Conservation (phyloP, 106 monocot species). For the Cymbidium sinense region DNA sequence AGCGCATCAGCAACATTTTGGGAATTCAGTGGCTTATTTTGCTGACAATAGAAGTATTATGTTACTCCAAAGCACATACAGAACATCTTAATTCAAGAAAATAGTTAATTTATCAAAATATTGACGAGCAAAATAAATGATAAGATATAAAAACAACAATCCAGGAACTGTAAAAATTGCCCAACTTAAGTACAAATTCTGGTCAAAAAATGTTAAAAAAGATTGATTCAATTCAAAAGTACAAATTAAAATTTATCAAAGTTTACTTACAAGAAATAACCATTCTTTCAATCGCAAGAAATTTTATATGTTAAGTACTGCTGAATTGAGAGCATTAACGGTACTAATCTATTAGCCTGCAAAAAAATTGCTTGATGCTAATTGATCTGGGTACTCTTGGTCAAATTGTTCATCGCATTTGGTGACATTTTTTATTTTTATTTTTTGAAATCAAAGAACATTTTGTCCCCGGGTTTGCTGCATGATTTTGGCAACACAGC, state of each 20-base stretch:
- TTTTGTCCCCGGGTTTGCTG: too few species aligned
- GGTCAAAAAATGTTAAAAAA: not conserved
- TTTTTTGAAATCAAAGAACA: too few species aligned
- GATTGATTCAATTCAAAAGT: not conserved
- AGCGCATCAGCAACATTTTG: constrained; percentile 95
- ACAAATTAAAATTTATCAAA: not conserved
- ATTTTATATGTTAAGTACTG: too few species aligned
- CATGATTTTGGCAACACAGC: too few species aligned
- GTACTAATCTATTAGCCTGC: not conserved
- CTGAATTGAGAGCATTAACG: too few species aligned
- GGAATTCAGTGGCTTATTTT: constrained; percentile 87
- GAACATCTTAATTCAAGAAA: not conserved
- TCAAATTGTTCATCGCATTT: too few species aligned
- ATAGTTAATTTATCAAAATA: not conserved
- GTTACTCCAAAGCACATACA: not conserved
- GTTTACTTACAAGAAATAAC: not conserved
- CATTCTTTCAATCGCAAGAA: not conserved
- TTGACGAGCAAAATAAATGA: not conserved
- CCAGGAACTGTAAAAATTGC: not conserved
- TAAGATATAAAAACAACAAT: not conserved
- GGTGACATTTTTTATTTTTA: too few species aligned
- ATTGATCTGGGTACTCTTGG: too few species aligned
- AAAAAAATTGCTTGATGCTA: not conserved
- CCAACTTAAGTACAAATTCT: too few species aligned
- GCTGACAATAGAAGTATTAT: constrained; percentile 31